A percentile compares a stretch with the other conserved stretches of the same genome.
phyloP scores from a whole-genome alignment of 805 yeast species.

The Spathaspora gorwiae region DNA sequence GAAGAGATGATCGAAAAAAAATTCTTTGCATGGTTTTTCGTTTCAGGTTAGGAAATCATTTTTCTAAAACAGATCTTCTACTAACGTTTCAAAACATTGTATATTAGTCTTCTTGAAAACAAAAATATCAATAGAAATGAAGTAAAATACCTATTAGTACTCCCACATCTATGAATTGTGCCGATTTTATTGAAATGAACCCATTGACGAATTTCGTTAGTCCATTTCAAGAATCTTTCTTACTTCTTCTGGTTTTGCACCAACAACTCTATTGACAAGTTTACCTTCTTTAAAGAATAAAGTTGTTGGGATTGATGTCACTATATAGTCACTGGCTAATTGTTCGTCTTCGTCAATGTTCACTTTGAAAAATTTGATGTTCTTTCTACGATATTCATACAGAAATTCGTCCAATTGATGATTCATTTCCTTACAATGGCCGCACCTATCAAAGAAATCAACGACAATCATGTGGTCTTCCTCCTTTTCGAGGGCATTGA shows the following conservation, averaged over 20 bases:
- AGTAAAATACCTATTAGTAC: too few relatives aligned
- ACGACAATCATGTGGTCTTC: slow-evolving; percentile 52
- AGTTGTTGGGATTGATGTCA: slow-evolving; percentile 52
- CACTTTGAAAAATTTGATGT: slow-evolving; percentile 73
- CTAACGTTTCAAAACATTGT: too few relatives aligned
- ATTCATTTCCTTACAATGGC: slow-evolving; percentile 94
- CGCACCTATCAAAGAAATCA: slow-evolving; percentile 96
- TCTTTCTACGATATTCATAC: slow-evolving; percentile 45
- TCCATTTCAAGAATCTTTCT: slow-evolving; percentile 48
- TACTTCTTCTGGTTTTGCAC: slow-evolving; percentile 81
- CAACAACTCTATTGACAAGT: slow-evolving; percentile 70
- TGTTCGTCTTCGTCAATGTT: slow-evolving; percentile 80
- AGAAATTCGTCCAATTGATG: slow-evolving; percentile 81
- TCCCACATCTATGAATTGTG: too few relatives aligned
- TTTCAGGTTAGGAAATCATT: too few relatives aligned
- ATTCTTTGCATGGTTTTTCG: too few relatives aligned
- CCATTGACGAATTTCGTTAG: neutral
- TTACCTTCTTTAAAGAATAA: slow-evolving; percentile 77
- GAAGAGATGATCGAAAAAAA: too few relatives aligned
- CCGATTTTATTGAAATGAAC: neutral
- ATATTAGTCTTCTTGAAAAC: too few relatives aligned
- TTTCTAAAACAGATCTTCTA: too few relatives aligned
- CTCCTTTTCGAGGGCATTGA: slow-evolving; percentile 4
- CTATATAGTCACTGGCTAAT: slow-evolving; percentile 59
- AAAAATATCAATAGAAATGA: too few relatives aligned